phyloP scores from a whole-genome alignment of 176 grass and related monocot species.

The Avena insularis region DNA sequence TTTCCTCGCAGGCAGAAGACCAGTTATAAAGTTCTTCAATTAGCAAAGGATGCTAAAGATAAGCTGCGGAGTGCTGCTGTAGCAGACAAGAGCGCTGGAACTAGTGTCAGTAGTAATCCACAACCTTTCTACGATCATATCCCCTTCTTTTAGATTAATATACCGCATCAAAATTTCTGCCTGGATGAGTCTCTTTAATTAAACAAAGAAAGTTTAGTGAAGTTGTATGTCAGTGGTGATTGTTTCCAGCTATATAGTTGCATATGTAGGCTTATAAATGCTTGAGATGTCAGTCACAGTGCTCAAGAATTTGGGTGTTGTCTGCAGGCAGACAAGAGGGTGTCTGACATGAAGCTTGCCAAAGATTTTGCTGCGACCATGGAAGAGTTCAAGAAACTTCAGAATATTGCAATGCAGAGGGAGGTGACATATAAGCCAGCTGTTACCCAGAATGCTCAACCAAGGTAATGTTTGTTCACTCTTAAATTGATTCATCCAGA shows the following conservation, averaged over 20 bases:
- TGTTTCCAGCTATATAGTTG: slow-evolving; percentile 23
- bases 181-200: not conserved
- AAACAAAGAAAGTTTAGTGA: not conserved
- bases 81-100: slow-evolving; percentile 62
- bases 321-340: slow-evolving; percentile 77
- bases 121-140: not conserved
- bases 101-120: slow-evolving; percentile 62
- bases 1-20: slow-evolving; percentile 72
- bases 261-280: not conserved
- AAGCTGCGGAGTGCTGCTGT: slow-evolving; percentile 76
- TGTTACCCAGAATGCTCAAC: slow-evolving; percentile 59
- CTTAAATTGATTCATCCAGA: not conserved
- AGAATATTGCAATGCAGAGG: slow-evolving; percentile 80
- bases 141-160: slow-evolving; percentile 16
- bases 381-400: slow-evolving; percentile 85
- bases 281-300: not conserved
- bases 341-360: slow-evolving; percentile 87
- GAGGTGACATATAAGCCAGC: slow-evolving; percentile 72
- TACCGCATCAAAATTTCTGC: not conserved
- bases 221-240: not conserved
- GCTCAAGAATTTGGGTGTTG: slow-evolving; percentile 14
- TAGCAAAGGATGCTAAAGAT: slow-evolving; percentile 81
- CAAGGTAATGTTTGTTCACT: slow-evolving; percentile 51
- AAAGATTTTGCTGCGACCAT: slow-evolving; percentile 89
- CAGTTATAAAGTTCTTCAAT: slow-evolving; percentile 68